These are phyloP conservation scores for Lachnellula suecica DNA, from an alignment of 2,329 filamentous ascomycete genomes.

Conservation along the genomic window DNA sequence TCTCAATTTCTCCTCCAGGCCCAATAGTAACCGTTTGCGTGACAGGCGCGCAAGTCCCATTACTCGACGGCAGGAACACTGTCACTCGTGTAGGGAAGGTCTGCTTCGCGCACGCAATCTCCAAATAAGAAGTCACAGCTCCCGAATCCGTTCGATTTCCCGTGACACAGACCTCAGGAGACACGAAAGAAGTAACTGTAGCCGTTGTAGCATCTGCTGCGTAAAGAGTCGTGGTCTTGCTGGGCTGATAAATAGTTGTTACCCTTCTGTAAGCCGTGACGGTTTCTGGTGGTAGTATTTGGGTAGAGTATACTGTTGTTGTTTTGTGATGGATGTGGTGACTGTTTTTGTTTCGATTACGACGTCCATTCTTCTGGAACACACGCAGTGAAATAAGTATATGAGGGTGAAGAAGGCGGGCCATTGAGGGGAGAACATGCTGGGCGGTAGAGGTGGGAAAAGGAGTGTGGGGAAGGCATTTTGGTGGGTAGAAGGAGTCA, in stretches of 20 bases:
- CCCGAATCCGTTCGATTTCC: background rate
- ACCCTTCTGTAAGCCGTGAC: too few species aligned
- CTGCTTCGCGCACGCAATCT: background rate
- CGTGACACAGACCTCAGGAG: too few species aligned
- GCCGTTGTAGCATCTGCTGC: too few species aligned
- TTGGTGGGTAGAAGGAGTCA: too few species aligned
- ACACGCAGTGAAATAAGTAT: background rate
- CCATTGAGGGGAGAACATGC: background rate
- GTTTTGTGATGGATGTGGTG: background rate
- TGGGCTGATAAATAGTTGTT: too few species aligned
- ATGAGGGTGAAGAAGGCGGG: background rate
- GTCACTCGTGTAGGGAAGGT: too few species aligned
- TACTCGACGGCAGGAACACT: too few species aligned
- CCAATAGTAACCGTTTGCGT: too few species aligned
- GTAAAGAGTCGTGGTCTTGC: too few species aligned
- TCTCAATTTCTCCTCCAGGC: too few species aligned
- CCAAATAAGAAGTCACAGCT: background rate
- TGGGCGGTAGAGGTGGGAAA: background rate
- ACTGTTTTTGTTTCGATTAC: background rate
- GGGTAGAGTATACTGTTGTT: background rate
- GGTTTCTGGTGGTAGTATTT: background rate
- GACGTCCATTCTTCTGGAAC: background rate
- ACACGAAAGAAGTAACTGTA: too few species aligned
- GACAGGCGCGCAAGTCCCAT: too few species aligned
- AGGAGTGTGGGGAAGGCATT: background rate